Evolutionary conservation across 2,329 filamentous ascomycete species (phyloP).

Genomic region (Aspergillus oerlinghausenensis): DNA sequence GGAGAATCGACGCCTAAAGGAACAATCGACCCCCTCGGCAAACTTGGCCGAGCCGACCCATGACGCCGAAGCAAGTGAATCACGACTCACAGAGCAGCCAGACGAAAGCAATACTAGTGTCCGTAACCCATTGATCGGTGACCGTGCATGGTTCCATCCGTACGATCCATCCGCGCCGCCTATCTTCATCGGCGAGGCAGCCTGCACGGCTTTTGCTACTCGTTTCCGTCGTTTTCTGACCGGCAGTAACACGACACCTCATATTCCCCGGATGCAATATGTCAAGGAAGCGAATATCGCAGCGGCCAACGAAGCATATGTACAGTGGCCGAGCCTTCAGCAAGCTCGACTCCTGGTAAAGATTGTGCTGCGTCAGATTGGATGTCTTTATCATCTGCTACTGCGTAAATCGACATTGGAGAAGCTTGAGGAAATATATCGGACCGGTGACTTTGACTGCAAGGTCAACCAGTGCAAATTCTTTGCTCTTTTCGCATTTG

Average conservation of each 20-base stretch:
- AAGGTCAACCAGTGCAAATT: constrained; percentile 42
- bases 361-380: constrained; percentile 34
- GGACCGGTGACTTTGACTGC: constrained; percentile 26
- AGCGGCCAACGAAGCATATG: constrained; percentile 23
- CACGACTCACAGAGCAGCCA: constrained; percentile 18
- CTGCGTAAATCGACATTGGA: constrained; percentile 36
- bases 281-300: constrained; percentile 29
- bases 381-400: constrained; percentile 33
- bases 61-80: constrained; percentile 11
- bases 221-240: constrained; percentile 35
- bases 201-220: constrained; percentile 38
- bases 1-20: constrained; percentile 30
- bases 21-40: constrained; percentile 25
- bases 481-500: constrained; percentile 43
- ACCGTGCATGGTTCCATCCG: constrained; percentile 34
- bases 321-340: constrained; percentile 33
- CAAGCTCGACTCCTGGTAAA: constrained; percentile 35
- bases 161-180: constrained; percentile 33
- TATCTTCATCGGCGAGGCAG: constrained; percentile 37
- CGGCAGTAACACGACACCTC: constrained; percentile 26
- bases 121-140: constrained; percentile 32
- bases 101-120: constrained; percentile 26
- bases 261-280: constrained; percentile 33
- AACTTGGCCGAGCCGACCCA: constrained; percentile 19
- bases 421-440: constrained; percentile 37